Evolutionary conservation across 257 asterid species (phyloP).

Genomic region (Solanum sparsipilum): DNA sequence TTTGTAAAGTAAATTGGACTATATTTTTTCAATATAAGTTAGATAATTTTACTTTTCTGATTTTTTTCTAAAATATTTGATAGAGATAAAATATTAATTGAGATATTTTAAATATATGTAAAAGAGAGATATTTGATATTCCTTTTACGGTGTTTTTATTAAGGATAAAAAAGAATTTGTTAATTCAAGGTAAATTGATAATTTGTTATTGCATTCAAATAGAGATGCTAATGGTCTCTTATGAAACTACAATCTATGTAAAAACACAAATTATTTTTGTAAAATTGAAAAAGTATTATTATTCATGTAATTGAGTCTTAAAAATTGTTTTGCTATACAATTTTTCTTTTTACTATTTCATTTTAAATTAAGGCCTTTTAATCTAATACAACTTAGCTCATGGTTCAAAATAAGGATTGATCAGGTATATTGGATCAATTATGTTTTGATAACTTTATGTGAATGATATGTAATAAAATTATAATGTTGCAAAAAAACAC

Average conservation of each 20-base stretch:
- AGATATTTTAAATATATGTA: not conserved
- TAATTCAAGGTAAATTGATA: not conserved
- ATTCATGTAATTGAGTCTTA: too few relatives aligned
- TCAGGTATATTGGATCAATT: not conserved
- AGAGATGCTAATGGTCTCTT: not conserved
- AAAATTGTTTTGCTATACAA: too few relatives aligned
- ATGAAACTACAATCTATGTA: too few relatives aligned
- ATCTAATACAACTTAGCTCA: not conserved
- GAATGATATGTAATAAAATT: not conserved
- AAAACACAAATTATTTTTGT: too few relatives aligned
- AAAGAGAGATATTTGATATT: too few relatives aligned
- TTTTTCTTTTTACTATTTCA: too few relatives aligned
- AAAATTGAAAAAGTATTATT: too few relatives aligned
- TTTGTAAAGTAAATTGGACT: not conserved
- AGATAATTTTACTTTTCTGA: not conserved
- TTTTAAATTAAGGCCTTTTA: too few relatives aligned
- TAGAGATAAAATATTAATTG: not conserved
- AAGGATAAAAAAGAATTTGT: not conserved
- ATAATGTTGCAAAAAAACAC: too few relatives aligned
- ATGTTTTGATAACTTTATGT: not conserved
- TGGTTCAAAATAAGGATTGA: not conserved
- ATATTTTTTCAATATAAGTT: too few relatives aligned
- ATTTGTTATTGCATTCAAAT: not conserved
- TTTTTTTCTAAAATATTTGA: not conserved
- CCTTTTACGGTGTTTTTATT: not conserved